Conservation (phyloP, 805 yeast genomes). For the Sugiyamaella marilandica region DNA sequence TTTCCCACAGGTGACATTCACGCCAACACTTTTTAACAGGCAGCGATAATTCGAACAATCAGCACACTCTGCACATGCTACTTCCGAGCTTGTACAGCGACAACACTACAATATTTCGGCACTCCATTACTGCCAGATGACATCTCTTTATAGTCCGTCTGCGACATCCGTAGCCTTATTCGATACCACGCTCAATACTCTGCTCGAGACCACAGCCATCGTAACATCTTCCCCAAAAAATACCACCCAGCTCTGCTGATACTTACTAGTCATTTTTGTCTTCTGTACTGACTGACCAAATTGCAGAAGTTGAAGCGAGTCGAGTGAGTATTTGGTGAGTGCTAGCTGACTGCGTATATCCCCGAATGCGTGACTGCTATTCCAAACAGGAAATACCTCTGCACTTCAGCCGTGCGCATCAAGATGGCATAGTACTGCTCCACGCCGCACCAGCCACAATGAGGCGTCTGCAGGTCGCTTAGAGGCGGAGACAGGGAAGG, state of each 20-base stretch:
- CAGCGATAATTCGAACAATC: too few species aligned
- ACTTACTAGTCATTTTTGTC: slow-evolving; percentile 26
- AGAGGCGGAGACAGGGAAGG: too few species aligned
- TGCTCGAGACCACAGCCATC: too few species aligned
- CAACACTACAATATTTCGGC: not conserved
- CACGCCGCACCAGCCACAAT: not conserved
- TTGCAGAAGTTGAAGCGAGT: slow-evolving; percentile 1
- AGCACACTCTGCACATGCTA: too few species aligned
- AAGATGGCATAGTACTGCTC: not conserved
- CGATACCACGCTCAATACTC: too few species aligned
- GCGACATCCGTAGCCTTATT: too few species aligned
- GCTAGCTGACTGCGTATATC: slow-evolving; percentile 2
- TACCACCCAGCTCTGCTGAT: not conserved
- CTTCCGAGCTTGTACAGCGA: too few species aligned
- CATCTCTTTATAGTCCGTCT: not conserved
- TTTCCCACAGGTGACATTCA: not conserved
- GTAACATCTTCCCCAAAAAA: too few species aligned
- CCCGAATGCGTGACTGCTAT: not conserved
- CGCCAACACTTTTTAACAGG: not conserved
- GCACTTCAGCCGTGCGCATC: not conserved
- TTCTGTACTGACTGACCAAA: slow-evolving; percentile 1
- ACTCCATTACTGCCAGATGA: not conserved
- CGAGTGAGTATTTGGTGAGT: slow-evolving; percentile 2
- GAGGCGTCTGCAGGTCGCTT: too few species aligned
- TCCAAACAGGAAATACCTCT: not conserved